Evolutionary conservation across 2,329 filamentous ascomycete species (phyloP).

Genomic region (Aureobasidium leucospermi): DNA sequence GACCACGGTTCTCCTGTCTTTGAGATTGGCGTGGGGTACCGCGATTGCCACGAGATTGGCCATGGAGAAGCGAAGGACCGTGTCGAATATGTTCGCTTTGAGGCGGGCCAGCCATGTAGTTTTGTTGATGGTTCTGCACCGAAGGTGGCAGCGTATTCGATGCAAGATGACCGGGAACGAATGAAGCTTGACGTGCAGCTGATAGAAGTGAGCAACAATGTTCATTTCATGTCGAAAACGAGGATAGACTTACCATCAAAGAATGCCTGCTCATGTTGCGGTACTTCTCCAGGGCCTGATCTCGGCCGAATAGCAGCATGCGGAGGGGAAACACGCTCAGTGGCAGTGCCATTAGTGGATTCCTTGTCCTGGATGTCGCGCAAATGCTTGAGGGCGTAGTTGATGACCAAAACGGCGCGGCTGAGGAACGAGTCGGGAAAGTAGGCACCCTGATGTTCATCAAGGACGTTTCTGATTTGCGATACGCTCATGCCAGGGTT

Average conservation of each 20-base stretch:
- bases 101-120: background rate
- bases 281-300: no score
- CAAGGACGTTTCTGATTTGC: conserved; percentile 21
- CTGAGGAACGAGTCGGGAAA: conserved; percentile 17
- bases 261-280: background rate
- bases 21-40: background rate
- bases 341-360: background rate
- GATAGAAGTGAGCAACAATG: background rate
- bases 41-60: background rate
- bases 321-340: background rate
- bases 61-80: background rate
- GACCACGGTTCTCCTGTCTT: background rate
- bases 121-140: background rate
- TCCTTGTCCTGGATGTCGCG: background rate
- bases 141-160: background rate
- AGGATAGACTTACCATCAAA: background rate
- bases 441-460: conserved; percentile 12
- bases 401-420: conserved; percentile 16
- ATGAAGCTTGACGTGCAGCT: background rate
- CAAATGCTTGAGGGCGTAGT: background rate
- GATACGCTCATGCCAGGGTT: conserved; percentile 18
- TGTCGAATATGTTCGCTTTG: background rate
- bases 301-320: background rate
- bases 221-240: background rate
- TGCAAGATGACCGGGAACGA: background rate